A percentile compares a stretch with the other conserved stretches of the same genome.
Evolutionary conservation across 176 grass and related monocot genomes (phyloP).

Genomic region (Carex scoparia): DNA sequence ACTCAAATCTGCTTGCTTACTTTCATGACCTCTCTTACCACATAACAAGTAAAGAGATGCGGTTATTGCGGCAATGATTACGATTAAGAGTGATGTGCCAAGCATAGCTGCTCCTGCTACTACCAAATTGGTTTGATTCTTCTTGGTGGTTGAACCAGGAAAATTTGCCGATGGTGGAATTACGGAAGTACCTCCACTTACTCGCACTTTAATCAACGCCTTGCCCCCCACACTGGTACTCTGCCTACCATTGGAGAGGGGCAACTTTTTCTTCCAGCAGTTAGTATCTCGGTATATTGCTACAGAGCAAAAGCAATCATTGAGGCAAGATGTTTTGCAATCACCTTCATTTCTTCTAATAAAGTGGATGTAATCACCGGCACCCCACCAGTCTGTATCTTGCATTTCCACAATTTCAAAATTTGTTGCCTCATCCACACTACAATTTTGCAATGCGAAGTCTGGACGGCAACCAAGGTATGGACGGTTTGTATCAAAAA

Average conservation of each 20-base stretch:
- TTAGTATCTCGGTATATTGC: neutral
- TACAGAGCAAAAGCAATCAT: conserved; percentile 33
- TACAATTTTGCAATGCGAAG: conserved; percentile 19
- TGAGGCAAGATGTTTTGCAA: conserved; percentile 10
- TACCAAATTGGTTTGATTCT: neutral
- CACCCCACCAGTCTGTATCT: conserved; percentile 15
- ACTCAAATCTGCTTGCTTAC: neutral
- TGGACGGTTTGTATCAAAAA: conserved; percentile 16
- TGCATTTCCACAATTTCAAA: neutral
- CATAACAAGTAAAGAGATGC: neutral
- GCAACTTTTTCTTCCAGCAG: conserved; percentile 44
- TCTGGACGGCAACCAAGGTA: conserved; percentile 32
- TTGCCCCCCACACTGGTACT: neutral
- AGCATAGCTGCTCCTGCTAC: conserved; percentile 7
- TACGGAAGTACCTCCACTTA: neutral
- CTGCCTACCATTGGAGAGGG: conserved; percentile 32
- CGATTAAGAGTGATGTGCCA: neutral
- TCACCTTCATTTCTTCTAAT: neutral
- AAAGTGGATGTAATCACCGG: conserved; percentile 36
- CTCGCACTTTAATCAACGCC: conserved; percentile 27
- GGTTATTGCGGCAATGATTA: neutral
- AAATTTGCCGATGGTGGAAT: neutral
- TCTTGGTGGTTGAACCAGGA: neutral
- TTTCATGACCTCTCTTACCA: neutral
- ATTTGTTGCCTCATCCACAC: neutral